Conservation (phyloP, 1,284 basidiomycete species). For the Puccinia horiana region DNA sequence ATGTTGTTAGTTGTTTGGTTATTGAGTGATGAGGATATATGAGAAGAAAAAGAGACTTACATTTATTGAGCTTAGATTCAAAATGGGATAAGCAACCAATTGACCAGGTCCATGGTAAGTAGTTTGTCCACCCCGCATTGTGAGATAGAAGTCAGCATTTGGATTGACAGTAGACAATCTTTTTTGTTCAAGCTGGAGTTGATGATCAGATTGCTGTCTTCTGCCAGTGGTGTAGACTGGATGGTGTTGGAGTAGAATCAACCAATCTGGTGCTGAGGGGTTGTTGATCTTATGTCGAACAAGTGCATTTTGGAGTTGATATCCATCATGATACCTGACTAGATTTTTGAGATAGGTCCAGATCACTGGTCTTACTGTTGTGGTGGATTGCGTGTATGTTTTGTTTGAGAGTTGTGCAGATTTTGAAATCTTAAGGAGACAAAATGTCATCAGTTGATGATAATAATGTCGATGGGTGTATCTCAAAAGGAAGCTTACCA, state of each 20-base stretch:
- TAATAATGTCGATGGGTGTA: no score
- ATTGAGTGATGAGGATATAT: no score
- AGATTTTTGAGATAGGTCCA: slow-evolving; percentile 34
- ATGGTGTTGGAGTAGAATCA: slow-evolving; percentile 42
- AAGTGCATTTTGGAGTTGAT: slow-evolving; percentile 31
- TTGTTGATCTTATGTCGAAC: slow-evolving; percentile 42
- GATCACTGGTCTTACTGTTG: slow-evolving; percentile 25
- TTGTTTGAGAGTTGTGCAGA: no score
- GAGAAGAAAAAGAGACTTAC: slow-evolving; percentile 60
- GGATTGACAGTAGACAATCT: background rate
- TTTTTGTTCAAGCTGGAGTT: slow-evolving; percentile 9
- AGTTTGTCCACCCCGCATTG: slow-evolving; percentile 76
- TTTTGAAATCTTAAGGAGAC: no score
- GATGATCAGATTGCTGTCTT: slow-evolving; percentile 2
- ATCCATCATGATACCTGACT: slow-evolving; percentile 13
- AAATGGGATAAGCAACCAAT: slow-evolving; percentile 88
- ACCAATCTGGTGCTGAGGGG: slow-evolving; percentile 21
- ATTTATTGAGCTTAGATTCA: slow-evolving; percentile 71
- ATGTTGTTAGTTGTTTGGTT: no score
- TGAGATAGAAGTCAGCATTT: slow-evolving; percentile 10
- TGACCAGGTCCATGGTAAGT: slow-evolving; percentile 99
- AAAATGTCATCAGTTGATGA: no score
- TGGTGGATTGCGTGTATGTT: background rate
- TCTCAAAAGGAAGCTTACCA: no score
- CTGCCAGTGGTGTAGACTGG: slow-evolving; percentile 45